Evolutionary conservation across 179 eudicot species (phyloP).

Genomic region (Vitellaria paradoxa): DNA sequence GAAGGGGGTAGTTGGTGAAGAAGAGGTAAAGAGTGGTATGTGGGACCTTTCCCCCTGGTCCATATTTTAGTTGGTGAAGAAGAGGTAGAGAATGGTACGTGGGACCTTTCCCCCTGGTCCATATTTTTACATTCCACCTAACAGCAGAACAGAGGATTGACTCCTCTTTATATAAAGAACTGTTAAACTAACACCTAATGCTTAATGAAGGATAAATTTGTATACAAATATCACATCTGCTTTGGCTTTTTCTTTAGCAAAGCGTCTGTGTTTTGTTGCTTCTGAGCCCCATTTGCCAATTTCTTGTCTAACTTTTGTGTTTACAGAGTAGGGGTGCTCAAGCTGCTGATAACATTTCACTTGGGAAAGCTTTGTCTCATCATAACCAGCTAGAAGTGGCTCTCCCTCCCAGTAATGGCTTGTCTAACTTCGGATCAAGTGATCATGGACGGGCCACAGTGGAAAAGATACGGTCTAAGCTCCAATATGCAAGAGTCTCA

Average conservation of each 20-base stretch:
- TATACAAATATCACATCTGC: too few relatives aligned
- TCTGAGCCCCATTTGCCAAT: neutral
- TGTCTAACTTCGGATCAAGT: constrained; percentile 48
- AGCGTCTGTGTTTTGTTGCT: neutral
- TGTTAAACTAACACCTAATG: neutral
- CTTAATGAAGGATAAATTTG: neutral
- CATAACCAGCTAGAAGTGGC: constrained; percentile 44
- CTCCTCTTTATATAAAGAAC: neutral
- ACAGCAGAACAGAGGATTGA: neutral
- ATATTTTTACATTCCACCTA: neutral
- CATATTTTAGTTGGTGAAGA: neutral
- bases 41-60: neutral
- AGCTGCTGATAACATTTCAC: constrained; percentile 29
- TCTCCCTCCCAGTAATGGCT: constrained; percentile 43
- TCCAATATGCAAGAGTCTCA: constrained; percentile 30
- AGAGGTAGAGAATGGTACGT: too few relatives aligned
- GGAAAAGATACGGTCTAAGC: constrained; percentile 51
- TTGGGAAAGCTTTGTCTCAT: constrained; percentile 42
- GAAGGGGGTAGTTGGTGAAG: neutral
- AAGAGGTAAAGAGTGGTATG: neutral
- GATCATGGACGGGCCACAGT: constrained; percentile 35
- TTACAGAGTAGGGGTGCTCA: constrained; percentile 59
- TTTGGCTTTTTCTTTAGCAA: neutral
- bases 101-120: too few relatives aligned
- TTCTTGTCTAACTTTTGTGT: neutral